A percentile compares a stretch with the other conserved stretches of the same genome.
Conservation (phyloP, 2,329 filamentous ascomycete genomes). For the Teratosphaeria zuluensis region DNA sequence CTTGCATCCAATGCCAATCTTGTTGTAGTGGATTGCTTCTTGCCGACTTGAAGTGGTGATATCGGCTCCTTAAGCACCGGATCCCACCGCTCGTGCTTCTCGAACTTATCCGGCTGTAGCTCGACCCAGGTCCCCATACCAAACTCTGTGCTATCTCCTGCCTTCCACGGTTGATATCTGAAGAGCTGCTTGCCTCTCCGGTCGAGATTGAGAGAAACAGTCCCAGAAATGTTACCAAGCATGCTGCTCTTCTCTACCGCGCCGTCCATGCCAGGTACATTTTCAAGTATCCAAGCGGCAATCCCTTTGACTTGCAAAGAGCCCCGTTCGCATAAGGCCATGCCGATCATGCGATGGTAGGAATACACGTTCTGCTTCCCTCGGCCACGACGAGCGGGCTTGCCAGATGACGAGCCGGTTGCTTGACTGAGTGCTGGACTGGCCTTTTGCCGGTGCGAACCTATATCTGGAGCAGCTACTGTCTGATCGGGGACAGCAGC, state of each 20-base stretch:
- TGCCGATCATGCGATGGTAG: constrained; percentile 13
- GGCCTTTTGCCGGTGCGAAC: not conserved
- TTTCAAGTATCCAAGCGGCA: constrained; percentile 18
- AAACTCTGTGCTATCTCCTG: not conserved
- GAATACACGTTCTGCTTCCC: not conserved
- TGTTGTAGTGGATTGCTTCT: not conserved
- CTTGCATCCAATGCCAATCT: not conserved
- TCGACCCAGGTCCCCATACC: constrained; percentile 10
- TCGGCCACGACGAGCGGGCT: not conserved
- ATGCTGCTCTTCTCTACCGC: constrained; percentile 1
- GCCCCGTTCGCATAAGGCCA: constrained; percentile 20
- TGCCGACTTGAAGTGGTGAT: constrained; percentile 2
- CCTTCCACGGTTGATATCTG: not conserved
- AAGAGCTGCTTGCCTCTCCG: constrained; percentile 1
- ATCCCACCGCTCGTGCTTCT: constrained; percentile 17
- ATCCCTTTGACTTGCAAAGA: constrained; percentile 12
- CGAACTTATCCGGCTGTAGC: constrained; percentile 11
- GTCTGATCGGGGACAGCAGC: not conserved
- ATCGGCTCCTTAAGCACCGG: constrained; percentile 11
- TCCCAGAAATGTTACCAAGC: constrained; percentile 1
- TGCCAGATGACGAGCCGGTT: not conserved
- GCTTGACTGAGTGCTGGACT: not conserved
- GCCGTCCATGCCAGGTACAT: constrained; percentile 10
- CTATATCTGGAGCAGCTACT: not conserved
- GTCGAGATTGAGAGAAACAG: not conserved